These are phyloP conservation scores for Nematodospora anomalae DNA, from an alignment of 1,139 yeast genomes.

Conservation along the genomic window DNA sequence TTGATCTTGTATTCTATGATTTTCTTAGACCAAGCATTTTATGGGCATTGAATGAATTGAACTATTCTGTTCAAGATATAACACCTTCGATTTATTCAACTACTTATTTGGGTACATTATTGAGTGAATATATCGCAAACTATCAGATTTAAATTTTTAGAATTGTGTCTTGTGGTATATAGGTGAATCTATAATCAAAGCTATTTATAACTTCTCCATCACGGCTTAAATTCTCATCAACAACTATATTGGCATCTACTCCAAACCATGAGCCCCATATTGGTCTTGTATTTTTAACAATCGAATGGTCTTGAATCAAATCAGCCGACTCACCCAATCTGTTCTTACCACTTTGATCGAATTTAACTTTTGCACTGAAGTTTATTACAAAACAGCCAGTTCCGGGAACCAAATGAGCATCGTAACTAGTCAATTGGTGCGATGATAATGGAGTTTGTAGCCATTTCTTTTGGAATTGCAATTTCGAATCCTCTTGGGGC, in stretches of 20 bases:
- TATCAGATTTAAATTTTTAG: constrained; percentile 26
- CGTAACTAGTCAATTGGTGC: constrained; percentile 62
- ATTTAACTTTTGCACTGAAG: constrained; percentile 64
- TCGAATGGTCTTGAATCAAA: constrained; percentile 22
- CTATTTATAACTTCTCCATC: constrained; percentile 52
- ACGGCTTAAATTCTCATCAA: constrained; percentile 54
- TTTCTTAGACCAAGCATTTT: constrained; percentile 67
- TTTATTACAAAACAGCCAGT: constrained; percentile 55
- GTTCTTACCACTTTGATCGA: constrained; percentile 71
- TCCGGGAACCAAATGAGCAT: constrained; percentile 73
- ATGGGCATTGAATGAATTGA: constrained; percentile 50
- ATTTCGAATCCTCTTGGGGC: constrained; percentile 45
- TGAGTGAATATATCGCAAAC: constrained; percentile 15
- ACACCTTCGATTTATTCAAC: constrained; percentile 29
- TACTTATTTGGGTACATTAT: constrained; percentile 34
- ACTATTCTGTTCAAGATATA: constrained; percentile 18
- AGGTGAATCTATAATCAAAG: constrained; percentile 65
- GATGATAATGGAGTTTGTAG: constrained; percentile 57
- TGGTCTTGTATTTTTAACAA: constrained; percentile 27
- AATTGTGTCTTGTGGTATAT: constrained; percentile 58
- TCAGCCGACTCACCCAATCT: constrained; percentile 63
- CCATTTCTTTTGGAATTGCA: constrained; percentile 68
- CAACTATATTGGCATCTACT: constrained; percentile 54
- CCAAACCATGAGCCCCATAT: constrained; percentile 74
- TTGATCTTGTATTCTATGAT: constrained; percentile 76